Conservation (phyloP, 768 basidiomycete species). For the Phylloporus sp. region DNA sequence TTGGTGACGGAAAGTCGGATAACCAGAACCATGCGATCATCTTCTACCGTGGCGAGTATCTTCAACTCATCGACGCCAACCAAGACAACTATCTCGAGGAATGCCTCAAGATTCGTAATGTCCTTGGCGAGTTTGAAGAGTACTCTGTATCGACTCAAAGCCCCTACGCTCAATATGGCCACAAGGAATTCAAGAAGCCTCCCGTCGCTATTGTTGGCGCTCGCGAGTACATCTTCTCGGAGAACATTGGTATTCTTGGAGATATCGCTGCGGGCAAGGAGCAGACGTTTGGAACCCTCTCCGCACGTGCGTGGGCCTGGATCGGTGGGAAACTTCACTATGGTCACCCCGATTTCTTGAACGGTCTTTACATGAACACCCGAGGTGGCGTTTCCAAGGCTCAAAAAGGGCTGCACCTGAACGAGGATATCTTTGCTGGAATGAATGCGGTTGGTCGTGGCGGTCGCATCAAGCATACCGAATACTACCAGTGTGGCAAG, state of each 20-base stretch:
- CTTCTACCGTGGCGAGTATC: conserved; percentile 98
- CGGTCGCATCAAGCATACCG: conserved; percentile 96
- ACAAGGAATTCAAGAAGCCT: conserved; percentile 80
- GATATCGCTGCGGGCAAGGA: conserved; percentile 99
- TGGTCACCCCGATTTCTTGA: conserved; percentile 99
- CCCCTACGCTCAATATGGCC: conserved; percentile 88
- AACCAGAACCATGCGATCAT: conserved; percentile 99
- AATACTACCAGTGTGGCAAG: conserved; percentile 99
- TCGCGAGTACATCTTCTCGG: conserved; percentile 99
- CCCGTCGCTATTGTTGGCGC: conserved; percentile 98
- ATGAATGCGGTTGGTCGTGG: conserved; percentile 98
- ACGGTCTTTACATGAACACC: conserved; percentile 95
- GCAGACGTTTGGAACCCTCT: conserved; percentile 97
- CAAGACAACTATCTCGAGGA: conserved; percentile 99
- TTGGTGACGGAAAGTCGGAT: conserved; percentile 98
- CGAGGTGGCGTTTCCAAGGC: conserved; percentile 99
- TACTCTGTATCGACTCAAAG: conserved; percentile 80
- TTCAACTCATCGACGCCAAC: conserved; percentile 99
- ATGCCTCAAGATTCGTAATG: conserved; percentile 97
- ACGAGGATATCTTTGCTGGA: conserved; percentile 99
- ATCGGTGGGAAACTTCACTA: conserved; percentile 98
- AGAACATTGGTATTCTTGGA: conserved; percentile 98
- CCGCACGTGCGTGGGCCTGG: conserved; percentile 95
- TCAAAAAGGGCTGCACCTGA: conserved; percentile 97
- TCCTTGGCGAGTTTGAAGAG: conserved; percentile 98